These are phyloP conservation scores for Athelia psychrophila DNA, from an alignment of 1,284 basidiomycete species.

Conservation along the genomic window DNA sequence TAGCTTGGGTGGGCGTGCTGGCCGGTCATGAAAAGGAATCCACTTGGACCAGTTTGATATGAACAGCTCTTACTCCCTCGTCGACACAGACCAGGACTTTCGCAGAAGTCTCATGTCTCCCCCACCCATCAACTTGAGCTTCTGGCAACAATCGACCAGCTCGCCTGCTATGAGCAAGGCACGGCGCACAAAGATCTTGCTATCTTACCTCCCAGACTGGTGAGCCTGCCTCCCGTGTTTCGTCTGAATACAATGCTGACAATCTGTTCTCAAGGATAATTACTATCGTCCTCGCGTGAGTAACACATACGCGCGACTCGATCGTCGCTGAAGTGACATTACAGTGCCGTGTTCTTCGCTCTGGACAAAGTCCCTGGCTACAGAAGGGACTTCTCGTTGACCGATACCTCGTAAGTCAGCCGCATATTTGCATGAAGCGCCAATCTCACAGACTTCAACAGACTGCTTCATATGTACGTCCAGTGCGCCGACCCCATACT, in stretches of 20 bases:
- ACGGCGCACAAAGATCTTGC: conserved; percentile 39
- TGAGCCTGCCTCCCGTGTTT: conserved; percentile 26
- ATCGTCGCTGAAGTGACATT: conserved; percentile 7
- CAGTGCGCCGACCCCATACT: no score
- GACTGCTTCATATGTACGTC: no score
- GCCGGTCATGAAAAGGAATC: neutral
- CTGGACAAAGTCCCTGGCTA: conserved; percentile 78
- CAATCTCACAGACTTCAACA: neutral
- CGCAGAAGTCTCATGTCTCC: neutral
- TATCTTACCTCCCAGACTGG: conserved; percentile 75
- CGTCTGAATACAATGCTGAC: neutral
- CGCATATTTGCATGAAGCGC: conserved; percentile 19
- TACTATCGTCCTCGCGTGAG: conserved; percentile 70
- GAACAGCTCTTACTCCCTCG: no score
- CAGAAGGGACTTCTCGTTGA: conserved; percentile 79
- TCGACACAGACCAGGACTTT: no score
- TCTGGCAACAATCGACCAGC: conserved; percentile 1
- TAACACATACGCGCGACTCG: conserved; percentile 11
- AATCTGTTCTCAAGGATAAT: conserved; percentile 49
- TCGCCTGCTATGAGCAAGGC: conserved; percentile 26
- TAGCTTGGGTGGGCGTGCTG: neutral
- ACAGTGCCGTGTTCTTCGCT: conserved; percentile 64
- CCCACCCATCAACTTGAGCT: neutral
- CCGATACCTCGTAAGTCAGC: conserved; percentile 64
- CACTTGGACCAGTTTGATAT: neutral